Evolutionary conservation across 768 basidiomycete species (phyloP).

Genomic region (Steccherinum ochraceum): DNA sequence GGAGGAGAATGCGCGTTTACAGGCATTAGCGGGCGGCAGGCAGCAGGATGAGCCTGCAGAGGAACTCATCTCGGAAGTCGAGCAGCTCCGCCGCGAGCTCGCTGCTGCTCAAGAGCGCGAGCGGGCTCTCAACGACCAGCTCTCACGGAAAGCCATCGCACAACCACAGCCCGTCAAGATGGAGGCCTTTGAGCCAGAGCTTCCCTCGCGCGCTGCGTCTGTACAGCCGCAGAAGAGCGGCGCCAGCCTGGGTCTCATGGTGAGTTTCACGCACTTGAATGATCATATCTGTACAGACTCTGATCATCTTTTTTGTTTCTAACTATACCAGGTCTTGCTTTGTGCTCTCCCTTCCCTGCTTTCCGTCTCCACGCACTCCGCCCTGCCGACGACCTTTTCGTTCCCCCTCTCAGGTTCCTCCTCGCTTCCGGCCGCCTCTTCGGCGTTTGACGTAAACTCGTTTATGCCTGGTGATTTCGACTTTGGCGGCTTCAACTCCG

Average conservation of each 20-base stretch:
- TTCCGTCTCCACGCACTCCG: slow-evolving; percentile 51
- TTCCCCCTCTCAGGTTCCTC: slow-evolving; percentile 37
- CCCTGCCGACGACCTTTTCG: slow-evolving; percentile 50
- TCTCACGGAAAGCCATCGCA: slow-evolving; percentile 34
- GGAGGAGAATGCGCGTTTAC: slow-evolving; percentile 74
- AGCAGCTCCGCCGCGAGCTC: slow-evolving; percentile 59
- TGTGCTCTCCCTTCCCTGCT: slow-evolving; percentile 73
- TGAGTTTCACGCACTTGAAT: slow-evolving; percentile 25
- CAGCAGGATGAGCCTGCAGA: slow-evolving; percentile 24
- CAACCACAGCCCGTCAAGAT: slow-evolving; percentile 37
- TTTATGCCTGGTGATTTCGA: slow-evolving; percentile 34
- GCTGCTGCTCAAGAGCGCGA: slow-evolving; percentile 63
- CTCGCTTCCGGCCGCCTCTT: slow-evolving; percentile 33
- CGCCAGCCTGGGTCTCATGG: slow-evolving; percentile 68
- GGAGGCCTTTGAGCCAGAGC: slow-evolving; percentile 49
- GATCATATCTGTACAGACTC: slow-evolving; percentile 4
- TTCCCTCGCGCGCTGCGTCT: slow-evolving; percentile 28
- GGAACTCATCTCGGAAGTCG: slow-evolving; percentile 51
- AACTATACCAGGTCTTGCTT: slow-evolving; percentile 51
- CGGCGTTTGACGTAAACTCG: slow-evolving; percentile 29
- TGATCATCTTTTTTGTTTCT: slow-evolving; percentile 9
- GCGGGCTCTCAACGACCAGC: slow-evolving; percentile 55
- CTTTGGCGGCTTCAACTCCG: slow-evolving; percentile 29
- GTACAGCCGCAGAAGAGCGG: slow-evolving; percentile 46
- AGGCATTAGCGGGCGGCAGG: slow-evolving; percentile 44